Conservation (phyloP, 176 grass and related monocot genomes). For the Oryza coarctata region DNA sequence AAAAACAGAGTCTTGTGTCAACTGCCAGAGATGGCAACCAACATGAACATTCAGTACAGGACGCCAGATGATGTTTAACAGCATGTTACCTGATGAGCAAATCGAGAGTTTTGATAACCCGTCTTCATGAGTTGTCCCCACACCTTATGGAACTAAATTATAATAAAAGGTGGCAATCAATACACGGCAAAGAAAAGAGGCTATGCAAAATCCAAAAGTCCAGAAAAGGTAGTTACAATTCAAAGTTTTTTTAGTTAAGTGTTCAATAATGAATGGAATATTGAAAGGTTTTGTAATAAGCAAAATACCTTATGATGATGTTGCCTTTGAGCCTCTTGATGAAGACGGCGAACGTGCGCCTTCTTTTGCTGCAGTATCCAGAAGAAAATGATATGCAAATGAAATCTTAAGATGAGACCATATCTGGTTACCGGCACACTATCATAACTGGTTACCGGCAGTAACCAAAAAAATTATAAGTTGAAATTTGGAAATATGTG, state of each 20-base stretch:
- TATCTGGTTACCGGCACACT: not conserved
- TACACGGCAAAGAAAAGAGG: not conserved
- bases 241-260: not conserved
- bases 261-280: not conserved
- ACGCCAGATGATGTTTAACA: not conserved
- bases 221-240: not conserved
- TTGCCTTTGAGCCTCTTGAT: conserved; percentile 78
- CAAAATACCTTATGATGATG: conserved; percentile 73
- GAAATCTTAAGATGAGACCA: not conserved
- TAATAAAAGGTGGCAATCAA: conserved; percentile 19
- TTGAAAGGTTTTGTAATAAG: not conserved
- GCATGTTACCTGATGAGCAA: conserved; percentile 84
- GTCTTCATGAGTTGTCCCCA: conserved; percentile 99
- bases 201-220: not conserved
- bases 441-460: not conserved
- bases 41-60: not conserved
- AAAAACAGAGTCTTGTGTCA: not conserved
- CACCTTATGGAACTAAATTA: conserved; percentile 86
- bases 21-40: not conserved
- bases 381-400: not conserved
- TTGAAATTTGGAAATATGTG: not conserved
- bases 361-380: conserved; percentile 50
- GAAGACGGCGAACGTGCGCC: conserved; percentile 63
- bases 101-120: conserved; percentile 96
- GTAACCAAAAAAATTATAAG: not conserved